A percentile compares a stretch with the other conserved stretches of the same genome.
These are phyloP conservation scores for Xylaria scruposa DNA, from an alignment of 495 filamentous ascomycete genomes.

Conservation along the genomic window DNA sequence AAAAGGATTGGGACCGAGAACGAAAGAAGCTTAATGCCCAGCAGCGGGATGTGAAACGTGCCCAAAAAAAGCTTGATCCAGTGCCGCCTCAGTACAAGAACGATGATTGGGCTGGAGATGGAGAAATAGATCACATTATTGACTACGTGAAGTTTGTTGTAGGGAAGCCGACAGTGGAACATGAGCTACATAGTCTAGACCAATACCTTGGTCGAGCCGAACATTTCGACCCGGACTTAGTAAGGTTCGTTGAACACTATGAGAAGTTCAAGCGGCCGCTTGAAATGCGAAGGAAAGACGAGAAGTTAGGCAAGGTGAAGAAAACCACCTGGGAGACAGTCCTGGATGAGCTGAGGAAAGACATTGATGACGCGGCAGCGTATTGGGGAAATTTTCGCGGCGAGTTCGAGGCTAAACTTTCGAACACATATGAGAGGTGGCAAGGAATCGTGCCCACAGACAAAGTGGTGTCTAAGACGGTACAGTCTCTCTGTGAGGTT, in stretches of 20 bases:
- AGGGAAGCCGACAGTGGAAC: conserved; percentile 57
- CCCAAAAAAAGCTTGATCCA: conserved; percentile 33
- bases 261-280: conserved; percentile 31
- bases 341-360: conserved; percentile 42
- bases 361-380: conserved; percentile 39
- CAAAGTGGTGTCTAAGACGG: conserved; percentile 40
- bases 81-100: conserved; percentile 52
- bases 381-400: conserved; percentile 43
- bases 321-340: conserved; percentile 37
- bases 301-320: conserved; percentile 25
- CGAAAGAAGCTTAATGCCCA: conserved; percentile 48
- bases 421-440: conserved; percentile 52
- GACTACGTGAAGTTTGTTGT: conserved; percentile 76
- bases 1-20: conserved; percentile 60
- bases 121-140: conserved; percentile 64
- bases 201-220: conserved; percentile 31
- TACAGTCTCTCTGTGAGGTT: conserved; percentile 50
- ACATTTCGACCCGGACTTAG: conserved; percentile 38
- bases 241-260: conserved; percentile 31
- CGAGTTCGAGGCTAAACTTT: conserved; percentile 50
- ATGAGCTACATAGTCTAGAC: conserved; percentile 54
- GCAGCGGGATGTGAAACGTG: conserved; percentile 25
- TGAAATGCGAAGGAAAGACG: conserved; percentile 29
- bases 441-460: conserved; percentile 48
- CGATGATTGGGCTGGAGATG: conserved; percentile 42